Evolutionary conservation across 2,329 filamentous ascomycete species (phyloP).

Genomic region (Blastomyces silverae): DNA sequence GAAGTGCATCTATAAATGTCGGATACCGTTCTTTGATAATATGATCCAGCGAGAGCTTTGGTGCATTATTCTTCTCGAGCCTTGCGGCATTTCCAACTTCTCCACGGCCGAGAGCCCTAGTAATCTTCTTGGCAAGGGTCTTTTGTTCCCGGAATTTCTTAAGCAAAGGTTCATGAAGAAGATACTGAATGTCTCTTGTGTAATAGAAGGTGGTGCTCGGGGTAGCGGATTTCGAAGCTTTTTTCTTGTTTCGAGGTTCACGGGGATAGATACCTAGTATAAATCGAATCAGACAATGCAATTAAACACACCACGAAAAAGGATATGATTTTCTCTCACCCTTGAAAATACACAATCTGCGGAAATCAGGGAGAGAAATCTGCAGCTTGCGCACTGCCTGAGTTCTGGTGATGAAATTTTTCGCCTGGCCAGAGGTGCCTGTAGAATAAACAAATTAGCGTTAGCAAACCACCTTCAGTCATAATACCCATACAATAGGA

Average conservation of each 20-base stretch:
- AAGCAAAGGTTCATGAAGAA: slow-evolving; percentile 90
- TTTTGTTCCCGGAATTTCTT: slow-evolving; percentile 97
- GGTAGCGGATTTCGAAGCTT: slow-evolving; percentile 85
- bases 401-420: slow-evolving; percentile 96
- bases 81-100: slow-evolving; percentile 83
- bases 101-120: slow-evolving; percentile 80
- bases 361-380: slow-evolving; percentile 93
- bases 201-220: slow-evolving; percentile 87
- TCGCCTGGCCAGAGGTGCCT: slow-evolving; percentile 83
- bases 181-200: slow-evolving; percentile 95
- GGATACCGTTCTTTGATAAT: slow-evolving; percentile 97
- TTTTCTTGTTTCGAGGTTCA: slow-evolving; percentile 94
- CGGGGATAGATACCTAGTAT: slow-evolving; percentile 77
- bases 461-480: slow-evolving; percentile 19
- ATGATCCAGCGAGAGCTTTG: slow-evolving; percentile 86
- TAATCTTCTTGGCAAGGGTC: slow-evolving; percentile 94
- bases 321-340: slow-evolving; percentile 40
- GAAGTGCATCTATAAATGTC: slow-evolving; percentile 86
- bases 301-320: neutral
- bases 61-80: slow-evolving; percentile 84
- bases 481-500: slow-evolving; percentile 15
- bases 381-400: slow-evolving; percentile 97
- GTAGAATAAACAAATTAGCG: slow-evolving; percentile 13
- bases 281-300: slow-evolving; percentile 19
- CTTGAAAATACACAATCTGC: slow-evolving; percentile 98